Evolutionary conservation across 2,329 filamentous ascomycete genomes (phyloP).

Genomic region (Mariannaea elegans): DNA sequence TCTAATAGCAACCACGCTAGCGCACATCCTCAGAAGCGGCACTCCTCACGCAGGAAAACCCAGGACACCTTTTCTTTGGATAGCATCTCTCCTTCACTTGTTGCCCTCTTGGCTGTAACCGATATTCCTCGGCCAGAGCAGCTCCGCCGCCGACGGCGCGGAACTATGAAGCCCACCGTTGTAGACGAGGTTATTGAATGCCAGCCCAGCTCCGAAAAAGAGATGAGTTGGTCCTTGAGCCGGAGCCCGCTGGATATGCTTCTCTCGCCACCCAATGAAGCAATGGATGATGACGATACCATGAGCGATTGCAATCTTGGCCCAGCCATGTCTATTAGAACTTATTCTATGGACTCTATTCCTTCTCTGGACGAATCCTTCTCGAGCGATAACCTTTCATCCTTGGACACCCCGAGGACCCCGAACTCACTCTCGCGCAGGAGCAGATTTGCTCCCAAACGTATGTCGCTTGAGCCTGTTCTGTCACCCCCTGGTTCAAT

Average conservation of each 20-base stretch:
- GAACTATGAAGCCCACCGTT: constrained; percentile 51
- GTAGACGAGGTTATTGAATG: constrained; percentile 65
- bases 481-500: constrained; percentile 62
- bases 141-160: constrained; percentile 45
- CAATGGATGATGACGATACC: constrained; percentile 58
- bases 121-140: constrained; percentile 63
- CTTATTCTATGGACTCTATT: constrained; percentile 68
- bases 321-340: constrained; percentile 62
- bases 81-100: constrained; percentile 66
- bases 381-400: constrained; percentile 58
- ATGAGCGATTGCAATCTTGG: constrained; percentile 62
- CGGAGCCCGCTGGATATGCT: constrained; percentile 65
- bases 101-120: constrained; percentile 68
- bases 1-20: constrained; percentile 50
- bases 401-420: constrained; percentile 58
- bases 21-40: constrained; percentile 48
- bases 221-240: constrained; percentile 60
- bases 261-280: constrained; percentile 67
- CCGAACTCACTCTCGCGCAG: constrained; percentile 45
- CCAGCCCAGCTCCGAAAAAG: constrained; percentile 65
- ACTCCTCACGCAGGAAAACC: constrained; percentile 46
- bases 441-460: constrained; percentile 50
- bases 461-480: constrained; percentile 62
- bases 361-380: constrained; percentile 67
- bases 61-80: constrained; percentile 61